A percentile compares a stretch with the other conserved stretches of the same genome.
phyloP scores from a whole-genome alignment of 257 asterid species.

The Jasminum sambac region DNA sequence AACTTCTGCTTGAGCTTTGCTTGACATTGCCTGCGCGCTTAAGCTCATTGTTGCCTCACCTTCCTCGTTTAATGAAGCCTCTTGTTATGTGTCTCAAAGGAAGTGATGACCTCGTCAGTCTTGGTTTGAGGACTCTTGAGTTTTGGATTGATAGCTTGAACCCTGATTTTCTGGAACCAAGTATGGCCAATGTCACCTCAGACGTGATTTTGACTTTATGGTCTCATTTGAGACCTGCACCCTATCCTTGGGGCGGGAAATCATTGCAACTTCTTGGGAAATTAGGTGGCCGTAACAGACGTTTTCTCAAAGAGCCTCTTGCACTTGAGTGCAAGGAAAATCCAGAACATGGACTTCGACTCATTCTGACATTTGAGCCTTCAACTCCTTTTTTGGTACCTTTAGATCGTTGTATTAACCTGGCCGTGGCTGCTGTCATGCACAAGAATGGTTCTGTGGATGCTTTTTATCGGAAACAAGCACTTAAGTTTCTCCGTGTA shows the following conservation, averaged over 20 bases:
- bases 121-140: conserved; percentile 95
- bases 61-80: conserved; percentile 97
- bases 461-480: conserved; percentile 82
- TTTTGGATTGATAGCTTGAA: conserved; percentile 99
- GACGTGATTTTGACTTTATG: conserved; percentile 97
- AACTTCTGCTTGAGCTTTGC: conserved; percentile 87
- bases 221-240: conserved; percentile 97
- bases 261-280: conserved; percentile 97
- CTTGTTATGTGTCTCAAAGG: conserved; percentile 98
- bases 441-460: conserved; percentile 70
- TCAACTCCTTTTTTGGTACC: conserved; percentile 97
- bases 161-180: conserved; percentile 98
- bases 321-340: conserved; percentile 98
- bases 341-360: conserved; percentile 97
- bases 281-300: conserved; percentile 97
- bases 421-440: conserved; percentile 95
- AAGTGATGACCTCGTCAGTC: conserved; percentile 86
- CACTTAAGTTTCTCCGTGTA: conserved; percentile 86
- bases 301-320: conserved; percentile 97
- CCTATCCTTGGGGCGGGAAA: conserved; percentile 96
- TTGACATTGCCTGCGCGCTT: conserved; percentile 89
- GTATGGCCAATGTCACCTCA: conserved; percentile 99
- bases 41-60: conserved; percentile 92
- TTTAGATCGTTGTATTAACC: conserved; percentile 94
- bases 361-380: conserved; percentile 98